Percentiles rank a stretch among this genome's conserved stretches.
Conservation (phyloP, 2,329 filamentous ascomycete genomes). For the Claviceps sp. region DNA sequence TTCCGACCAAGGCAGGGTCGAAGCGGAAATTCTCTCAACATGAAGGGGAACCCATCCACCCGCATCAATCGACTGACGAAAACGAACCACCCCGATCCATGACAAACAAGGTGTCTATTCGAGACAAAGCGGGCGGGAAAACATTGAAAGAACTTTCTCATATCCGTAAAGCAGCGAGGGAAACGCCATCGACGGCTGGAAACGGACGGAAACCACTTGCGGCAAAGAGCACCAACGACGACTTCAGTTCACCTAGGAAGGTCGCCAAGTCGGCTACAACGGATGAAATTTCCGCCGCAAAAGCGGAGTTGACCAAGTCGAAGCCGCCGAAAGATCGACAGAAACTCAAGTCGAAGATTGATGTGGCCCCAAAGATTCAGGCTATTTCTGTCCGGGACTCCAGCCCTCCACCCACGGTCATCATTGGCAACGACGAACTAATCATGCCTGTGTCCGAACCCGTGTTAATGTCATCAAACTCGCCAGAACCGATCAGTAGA, state of each 20-base stretch:
- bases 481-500: constrained; percentile 30
- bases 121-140: constrained; percentile 25
- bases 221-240: constrained; percentile 47
- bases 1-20: constrained; percentile 30
- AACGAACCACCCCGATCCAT: constrained; percentile 12
- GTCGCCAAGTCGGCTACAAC: constrained; percentile 16
- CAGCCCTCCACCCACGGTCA: constrained; percentile 7
- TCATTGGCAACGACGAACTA: constrained; percentile 10
- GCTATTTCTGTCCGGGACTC: constrained; percentile 8
- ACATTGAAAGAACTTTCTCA: constrained; percentile 33
- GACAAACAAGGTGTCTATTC: constrained; percentile 16
- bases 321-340: constrained; percentile 14
- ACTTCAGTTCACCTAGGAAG: constrained; percentile 46
- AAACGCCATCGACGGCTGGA: constrained; percentile 16
- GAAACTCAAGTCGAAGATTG: constrained; percentile 17
- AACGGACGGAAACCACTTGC: constrained; percentile 34
- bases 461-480: constrained; percentile 31
- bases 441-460: constrained; percentile 23
- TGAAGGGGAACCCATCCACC: constrained; percentile 22
- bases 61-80: constrained; percentile 14
- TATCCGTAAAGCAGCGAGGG: constrained; percentile 27
- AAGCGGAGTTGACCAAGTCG: constrained; percentile 20
- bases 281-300: constrained; percentile 27
- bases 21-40: constrained; percentile 48
- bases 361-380: constrained; percentile 11